Evolutionary conservation across 352 stramenopile genomes (phyloP).

Genomic region (Blastocystis sp.): DNA sequence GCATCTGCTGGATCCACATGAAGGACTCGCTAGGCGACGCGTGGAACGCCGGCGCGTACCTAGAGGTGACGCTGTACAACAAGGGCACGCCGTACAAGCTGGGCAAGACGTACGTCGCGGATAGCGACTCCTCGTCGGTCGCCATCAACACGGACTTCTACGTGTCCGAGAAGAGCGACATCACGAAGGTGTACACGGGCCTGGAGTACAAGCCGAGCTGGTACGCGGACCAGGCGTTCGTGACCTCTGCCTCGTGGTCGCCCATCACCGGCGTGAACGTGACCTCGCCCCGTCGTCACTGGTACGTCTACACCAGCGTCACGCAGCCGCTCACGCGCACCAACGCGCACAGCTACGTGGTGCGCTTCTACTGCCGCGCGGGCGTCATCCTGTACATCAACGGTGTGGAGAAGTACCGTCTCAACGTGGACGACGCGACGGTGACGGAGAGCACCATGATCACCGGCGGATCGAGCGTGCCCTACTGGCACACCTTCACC

Average conservation of each 20-base stretch:
- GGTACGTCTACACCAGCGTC: conserved; percentile 46
- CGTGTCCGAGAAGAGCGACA: conserved; percentile 1
- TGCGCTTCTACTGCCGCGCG: conserved; percentile 61
- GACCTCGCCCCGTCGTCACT: conserved; percentile 24
- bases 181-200: conserved; percentile 50
- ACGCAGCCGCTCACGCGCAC: background rate
- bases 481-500: conserved; percentile 68
- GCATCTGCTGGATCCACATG: conserved; percentile 10
- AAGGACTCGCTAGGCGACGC: conserved; percentile 57
- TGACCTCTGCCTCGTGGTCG: background rate
- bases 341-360: background rate
- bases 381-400: conserved; percentile 63
- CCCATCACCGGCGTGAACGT: background rate
- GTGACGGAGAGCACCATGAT: conserved; percentile 21
- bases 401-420: conserved; percentile 31
- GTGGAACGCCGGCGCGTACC: conserved; percentile 34
- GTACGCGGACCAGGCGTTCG: conserved; percentile 14
- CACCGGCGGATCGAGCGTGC: conserved; percentile 42
- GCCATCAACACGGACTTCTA: conserved; percentile 57
- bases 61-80: conserved; percentile 40
- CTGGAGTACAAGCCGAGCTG: conserved; percentile 42
- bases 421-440: conserved; percentile 26
- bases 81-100: conserved; percentile 14
- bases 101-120: conserved; percentile 34
- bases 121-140: conserved; percentile 28